Evolutionary conservation across 768 basidiomycete genomes (phyloP).

Genomic region (Macrolepiota fuliginosa): DNA sequence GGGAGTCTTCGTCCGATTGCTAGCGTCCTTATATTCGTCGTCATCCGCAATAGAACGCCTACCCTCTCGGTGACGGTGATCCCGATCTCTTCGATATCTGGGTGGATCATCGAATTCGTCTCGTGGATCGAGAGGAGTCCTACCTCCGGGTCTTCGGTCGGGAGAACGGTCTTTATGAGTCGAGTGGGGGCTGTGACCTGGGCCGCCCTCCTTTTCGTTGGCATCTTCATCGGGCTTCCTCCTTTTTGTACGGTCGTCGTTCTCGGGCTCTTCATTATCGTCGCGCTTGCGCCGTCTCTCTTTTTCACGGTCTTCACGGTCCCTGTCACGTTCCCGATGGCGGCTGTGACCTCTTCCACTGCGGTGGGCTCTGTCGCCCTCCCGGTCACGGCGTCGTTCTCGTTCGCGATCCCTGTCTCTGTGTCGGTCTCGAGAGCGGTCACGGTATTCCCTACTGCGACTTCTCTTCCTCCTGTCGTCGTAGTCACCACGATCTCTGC

Average conservation of each 20-base stretch:
- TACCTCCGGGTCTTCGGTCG: conserved; percentile 54
- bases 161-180: conserved; percentile 41
- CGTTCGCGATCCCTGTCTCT: conserved; percentile 49
- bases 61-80: conserved; percentile 30
- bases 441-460: conserved; percentile 60
- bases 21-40: conserved; percentile 30
- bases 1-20: conserved; percentile 37
- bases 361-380: conserved; percentile 46
- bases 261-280: conserved; percentile 24
- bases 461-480: conserved; percentile 63
- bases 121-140: conserved; percentile 46
- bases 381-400: conserved; percentile 49
- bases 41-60: conserved; percentile 41
- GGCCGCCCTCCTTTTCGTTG: conserved; percentile 39
- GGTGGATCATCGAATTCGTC: conserved; percentile 64
- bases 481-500: conserved; percentile 50
- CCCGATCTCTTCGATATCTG: conserved; percentile 36
- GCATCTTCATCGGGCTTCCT: conserved; percentile 57
- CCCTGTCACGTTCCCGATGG: conserved; percentile 52
- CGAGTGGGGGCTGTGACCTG: conserved; percentile 48
- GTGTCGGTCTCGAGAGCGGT: conserved; percentile 55
- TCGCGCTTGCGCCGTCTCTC: conserved; percentile 48
- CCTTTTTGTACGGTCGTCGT: conserved; percentile 58
- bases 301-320: conserved; percentile 51
- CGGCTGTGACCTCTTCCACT: conserved; percentile 46